phyloP scores from a whole-genome alignment of 1,139 yeast species.

The Entelexis paramagnoliae region DNA sequence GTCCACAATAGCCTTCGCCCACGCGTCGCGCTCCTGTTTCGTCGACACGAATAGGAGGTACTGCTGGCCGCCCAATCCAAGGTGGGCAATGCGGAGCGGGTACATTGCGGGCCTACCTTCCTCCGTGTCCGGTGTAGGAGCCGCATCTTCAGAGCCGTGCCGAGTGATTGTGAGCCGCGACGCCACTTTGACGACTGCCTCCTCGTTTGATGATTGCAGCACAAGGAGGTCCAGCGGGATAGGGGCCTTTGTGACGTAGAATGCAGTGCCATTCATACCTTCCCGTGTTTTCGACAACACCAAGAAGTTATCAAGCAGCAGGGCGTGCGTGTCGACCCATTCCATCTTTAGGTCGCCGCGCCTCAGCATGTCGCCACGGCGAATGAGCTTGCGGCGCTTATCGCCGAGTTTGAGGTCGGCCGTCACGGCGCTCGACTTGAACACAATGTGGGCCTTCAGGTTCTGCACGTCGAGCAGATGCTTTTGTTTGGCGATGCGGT shows the following conservation, averaged over 20 bases:
- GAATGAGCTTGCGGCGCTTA: slow-evolving; percentile 46
- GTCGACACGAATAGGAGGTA: slow-evolving; percentile 51
- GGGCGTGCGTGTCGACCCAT: slow-evolving; percentile 41
- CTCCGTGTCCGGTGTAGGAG: background rate
- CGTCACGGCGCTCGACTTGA: slow-evolving; percentile 31
- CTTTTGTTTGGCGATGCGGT: slow-evolving; percentile 35
- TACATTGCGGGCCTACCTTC: slow-evolving; percentile 28
- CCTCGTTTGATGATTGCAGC: slow-evolving; percentile 31
- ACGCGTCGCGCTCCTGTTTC: slow-evolving; percentile 45
- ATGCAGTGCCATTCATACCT: slow-evolving; percentile 29
- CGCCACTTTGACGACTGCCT: slow-evolving; percentile 29
- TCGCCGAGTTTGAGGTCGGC: slow-evolving; percentile 46
- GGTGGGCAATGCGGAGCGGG: slow-evolving; percentile 42
- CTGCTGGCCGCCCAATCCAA: slow-evolving; percentile 42
- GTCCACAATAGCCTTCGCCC: slow-evolving; percentile 48
- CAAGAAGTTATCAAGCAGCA: slow-evolving; percentile 62
- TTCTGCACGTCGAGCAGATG: slow-evolving; percentile 36
- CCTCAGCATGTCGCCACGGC: slow-evolving; percentile 51
- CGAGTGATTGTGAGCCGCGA: slow-evolving; percentile 16
- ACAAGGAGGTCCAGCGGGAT: slow-evolving; percentile 36
- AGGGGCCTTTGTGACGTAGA: slow-evolving; percentile 33
- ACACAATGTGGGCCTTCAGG: slow-evolving; percentile 31
- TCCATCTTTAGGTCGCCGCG: slow-evolving; percentile 52
- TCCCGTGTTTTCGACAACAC: slow-evolving; percentile 49
- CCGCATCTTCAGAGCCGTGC: slow-evolving; percentile 8